phyloP scores from a whole-genome alignment of 23 red algal genomes.

The Chondrus crispus region DNA sequence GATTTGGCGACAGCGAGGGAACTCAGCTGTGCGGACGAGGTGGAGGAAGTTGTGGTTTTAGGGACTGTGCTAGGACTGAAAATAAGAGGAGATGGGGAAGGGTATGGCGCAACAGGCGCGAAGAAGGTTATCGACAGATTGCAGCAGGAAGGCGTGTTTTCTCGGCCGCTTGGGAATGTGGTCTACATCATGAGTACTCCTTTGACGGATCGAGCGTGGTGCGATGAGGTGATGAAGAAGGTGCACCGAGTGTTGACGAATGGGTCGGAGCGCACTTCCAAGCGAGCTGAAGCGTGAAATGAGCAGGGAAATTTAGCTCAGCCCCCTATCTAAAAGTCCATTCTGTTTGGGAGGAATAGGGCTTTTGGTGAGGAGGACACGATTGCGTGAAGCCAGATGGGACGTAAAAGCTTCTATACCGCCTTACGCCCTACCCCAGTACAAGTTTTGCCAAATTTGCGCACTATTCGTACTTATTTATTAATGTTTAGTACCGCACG shows the following conservation, averaged over 20 bases:
- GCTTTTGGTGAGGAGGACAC: no score
- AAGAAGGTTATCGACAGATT: constrained; percentile 15
- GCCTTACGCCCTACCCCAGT: no score
- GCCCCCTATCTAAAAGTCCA: no score
- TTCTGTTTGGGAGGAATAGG: no score
- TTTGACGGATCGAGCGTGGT: background rate
- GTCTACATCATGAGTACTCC: constrained; percentile 82
- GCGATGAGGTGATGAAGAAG: background rate
- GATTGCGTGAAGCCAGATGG: no score
- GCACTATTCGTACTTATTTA: no score
- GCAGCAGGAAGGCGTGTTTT: constrained; percentile 41
- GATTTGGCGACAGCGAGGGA: constrained; percentile 50
- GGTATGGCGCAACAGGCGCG: constrained; percentile 71
- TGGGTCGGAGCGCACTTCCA: no score
- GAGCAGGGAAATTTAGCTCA: no score
- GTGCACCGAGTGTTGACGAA: background rate
- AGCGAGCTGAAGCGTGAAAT: no score
- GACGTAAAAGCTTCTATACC: no score
- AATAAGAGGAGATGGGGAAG: constrained; percentile 24
- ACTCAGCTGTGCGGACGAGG: constrained; percentile 40
- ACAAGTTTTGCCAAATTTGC: no score
- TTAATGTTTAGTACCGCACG: no score
- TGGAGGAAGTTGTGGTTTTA: constrained; percentile 48
- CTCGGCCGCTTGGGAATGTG: constrained; percentile 77
- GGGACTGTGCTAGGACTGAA: constrained; percentile 88